These are phyloP conservation scores for Fusarium sp. DNA, from an alignment of 2,329 filamentous ascomycete genomes.

Conservation along the genomic window DNA sequence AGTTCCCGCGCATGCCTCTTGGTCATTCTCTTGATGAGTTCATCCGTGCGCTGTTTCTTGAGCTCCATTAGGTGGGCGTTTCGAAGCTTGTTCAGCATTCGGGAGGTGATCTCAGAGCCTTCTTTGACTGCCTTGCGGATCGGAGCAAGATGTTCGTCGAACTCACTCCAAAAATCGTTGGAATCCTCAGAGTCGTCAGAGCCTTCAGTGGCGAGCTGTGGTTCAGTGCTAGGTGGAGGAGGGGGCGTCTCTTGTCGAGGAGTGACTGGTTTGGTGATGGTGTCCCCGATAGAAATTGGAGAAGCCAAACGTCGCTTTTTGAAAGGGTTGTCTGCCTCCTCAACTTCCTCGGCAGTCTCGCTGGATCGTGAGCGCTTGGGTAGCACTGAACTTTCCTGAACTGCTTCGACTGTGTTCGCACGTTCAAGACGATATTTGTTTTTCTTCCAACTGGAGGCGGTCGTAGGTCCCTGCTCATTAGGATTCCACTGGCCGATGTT, in stretches of 20 bases:
- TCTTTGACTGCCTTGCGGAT: conserved; percentile 5
- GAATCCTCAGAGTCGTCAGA: background rate
- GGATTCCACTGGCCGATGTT: conserved; percentile 11
- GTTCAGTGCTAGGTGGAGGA: background rate
- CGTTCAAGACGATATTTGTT: background rate
- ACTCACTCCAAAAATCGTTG: background rate
- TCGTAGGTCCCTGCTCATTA: conserved; percentile 9
- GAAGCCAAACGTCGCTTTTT: background rate
- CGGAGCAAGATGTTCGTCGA: background rate
- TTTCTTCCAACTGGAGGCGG: background rate
- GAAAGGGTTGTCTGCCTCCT: background rate
- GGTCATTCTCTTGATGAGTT: background rate
- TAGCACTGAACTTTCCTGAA: background rate
- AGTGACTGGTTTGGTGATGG: background rate
- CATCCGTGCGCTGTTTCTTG: background rate
- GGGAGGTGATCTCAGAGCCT: background rate
- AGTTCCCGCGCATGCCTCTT: background rate
- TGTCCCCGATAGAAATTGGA: background rate
- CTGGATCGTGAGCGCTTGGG: background rate
- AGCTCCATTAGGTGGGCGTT: background rate
- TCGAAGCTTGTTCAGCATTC: background rate
- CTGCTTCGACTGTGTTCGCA: background rate
- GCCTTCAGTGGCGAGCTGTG: background rate
- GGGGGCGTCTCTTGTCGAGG: background rate
- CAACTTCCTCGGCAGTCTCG: background rate